Evolutionary conservation across 495 filamentous ascomycete genomes (phyloP).

Genomic region (Tuber aestivum): DNA sequence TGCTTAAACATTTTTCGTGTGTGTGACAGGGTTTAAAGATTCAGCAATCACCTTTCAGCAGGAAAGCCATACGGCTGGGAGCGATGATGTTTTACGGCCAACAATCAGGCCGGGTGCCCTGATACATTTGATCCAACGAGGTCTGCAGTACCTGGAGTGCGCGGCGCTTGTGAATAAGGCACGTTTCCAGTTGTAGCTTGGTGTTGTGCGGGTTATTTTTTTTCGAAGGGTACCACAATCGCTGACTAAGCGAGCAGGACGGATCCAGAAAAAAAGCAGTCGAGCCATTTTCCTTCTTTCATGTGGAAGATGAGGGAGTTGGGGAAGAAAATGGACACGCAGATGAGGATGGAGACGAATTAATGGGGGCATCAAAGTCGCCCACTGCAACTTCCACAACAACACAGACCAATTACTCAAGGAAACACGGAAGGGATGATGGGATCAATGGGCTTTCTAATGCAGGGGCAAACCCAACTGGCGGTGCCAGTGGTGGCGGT

Average conservation of each 20-base stretch:
- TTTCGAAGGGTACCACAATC: conserved; percentile 25
- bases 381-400: conserved; percentile 32
- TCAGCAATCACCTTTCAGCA: conserved; percentile 39
- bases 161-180: conserved; percentile 41
- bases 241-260: conserved; percentile 42
- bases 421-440: conserved; percentile 41
- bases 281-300: conserved; percentile 39
- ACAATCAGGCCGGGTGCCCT: conserved; percentile 27
- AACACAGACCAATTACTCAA: conserved; percentile 36
- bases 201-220: conserved; percentile 31
- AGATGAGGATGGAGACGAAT: conserved; percentile 38
- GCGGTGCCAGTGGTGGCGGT: background rate
- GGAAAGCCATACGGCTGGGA: conserved; percentile 36
- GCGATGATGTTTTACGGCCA: conserved; percentile 23
- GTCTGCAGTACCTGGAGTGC: conserved; percentile 40
- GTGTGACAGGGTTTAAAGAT: conserved; percentile 38
- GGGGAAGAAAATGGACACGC: conserved; percentile 37
- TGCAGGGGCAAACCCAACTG: conserved; percentile 4
- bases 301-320: conserved; percentile 41
- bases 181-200: conserved; percentile 34
- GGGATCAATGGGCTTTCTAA: conserved; percentile 35
- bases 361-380: conserved; percentile 33
- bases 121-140: conserved; percentile 41
- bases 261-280: conserved; percentile 37
- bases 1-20: conserved; percentile 32